These are phyloP conservation scores for Ceratonia siliqua DNA, from an alignment of 306 rosid species.

Conservation along the genomic window DNA sequence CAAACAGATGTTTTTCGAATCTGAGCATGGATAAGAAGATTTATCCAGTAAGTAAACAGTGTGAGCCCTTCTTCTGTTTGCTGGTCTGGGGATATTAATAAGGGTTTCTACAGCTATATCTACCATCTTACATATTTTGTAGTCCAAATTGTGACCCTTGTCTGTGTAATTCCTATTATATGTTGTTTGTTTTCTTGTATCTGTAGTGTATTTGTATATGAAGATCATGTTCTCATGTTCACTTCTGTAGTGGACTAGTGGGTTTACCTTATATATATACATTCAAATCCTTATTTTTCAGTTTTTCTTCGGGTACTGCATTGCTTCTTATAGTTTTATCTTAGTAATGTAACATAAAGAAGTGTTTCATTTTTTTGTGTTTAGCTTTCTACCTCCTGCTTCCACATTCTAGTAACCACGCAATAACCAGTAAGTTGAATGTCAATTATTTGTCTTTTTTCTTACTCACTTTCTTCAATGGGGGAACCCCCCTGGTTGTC, in stretches of 20 bases:
- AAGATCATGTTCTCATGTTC: neutral
- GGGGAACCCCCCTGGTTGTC: neutral
- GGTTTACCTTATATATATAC: neutral
- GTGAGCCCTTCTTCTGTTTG: constrained; percentile 19
- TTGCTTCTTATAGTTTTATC: neutral
- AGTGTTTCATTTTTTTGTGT: neutral
- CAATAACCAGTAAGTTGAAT: neutral
- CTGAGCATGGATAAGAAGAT: constrained; percentile 36
- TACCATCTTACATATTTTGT: constrained; percentile 22
- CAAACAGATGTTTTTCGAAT: constrained; percentile 84
- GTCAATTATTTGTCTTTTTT: neutral
- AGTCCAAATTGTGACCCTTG: neutral
- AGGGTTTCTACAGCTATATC: constrained; percentile 22
- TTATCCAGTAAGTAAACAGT: neutral
- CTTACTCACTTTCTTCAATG: neutral
- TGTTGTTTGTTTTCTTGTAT: constrained; percentile 1
- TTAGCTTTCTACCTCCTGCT: neutral
- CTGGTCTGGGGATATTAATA: constrained; percentile 22
- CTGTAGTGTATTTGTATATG: neutral
- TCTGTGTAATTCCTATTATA: constrained; percentile 4
- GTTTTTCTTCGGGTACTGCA: too few species aligned
- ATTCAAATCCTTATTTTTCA: too few species aligned
- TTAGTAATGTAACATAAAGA: neutral
- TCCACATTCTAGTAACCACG: neutral
- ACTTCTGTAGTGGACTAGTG: neutral